Evolutionary conservation across 495 filamentous ascomycete genomes (phyloP), one percentile per base, ranked within the genome.

Genomic region (Penicillium longicatenatum): DNA sequence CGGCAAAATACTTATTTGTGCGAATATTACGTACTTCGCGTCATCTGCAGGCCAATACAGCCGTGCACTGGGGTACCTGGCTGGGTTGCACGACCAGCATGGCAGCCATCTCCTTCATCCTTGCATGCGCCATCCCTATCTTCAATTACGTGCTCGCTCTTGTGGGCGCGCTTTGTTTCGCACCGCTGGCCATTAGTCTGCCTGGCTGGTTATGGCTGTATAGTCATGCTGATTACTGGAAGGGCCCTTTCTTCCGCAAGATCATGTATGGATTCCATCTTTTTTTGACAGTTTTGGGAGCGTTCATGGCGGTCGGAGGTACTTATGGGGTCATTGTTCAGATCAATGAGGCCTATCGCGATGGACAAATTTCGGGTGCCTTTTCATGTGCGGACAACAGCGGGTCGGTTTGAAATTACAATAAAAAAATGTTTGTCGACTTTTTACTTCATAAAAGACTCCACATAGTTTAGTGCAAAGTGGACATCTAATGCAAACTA

Each of bases 41-140:
- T 50, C 79, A 80, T 54, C 76, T 89, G 65, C 82, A 82, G 71
- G 82, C 77, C 1, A 78, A 80, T 54, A 84, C 78, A 1, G 75
- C 74, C 63, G 55, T 73, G 4, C 70, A 67, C 50, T 75, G 73
- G 64, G 69, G 67, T 1, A 75, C 77, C 2, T 92, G 89, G 89
- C 55, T 86, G 0, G 63, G 57, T 10, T 82, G 89, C 22, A 80
- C 82, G 4, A 52, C 76, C 9, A 50, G 68, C 42, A 68, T 90
- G 52, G 85, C 84, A 57, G 55, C 85, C 5, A 62, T 88, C 10
- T 82, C 86, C 1, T 90, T 84, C 75, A 61, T 90, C 53, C 79
- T 92, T 63, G 87, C 87, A 7, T 81, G 82, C 54, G 81, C 84
- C 5, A 87, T 92, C 26, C 89, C 89, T 0, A 82, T 88, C 65